phyloP scores from a whole-genome alignment of 768 basidiomycete species.

The Termitomyces heimii region DNA sequence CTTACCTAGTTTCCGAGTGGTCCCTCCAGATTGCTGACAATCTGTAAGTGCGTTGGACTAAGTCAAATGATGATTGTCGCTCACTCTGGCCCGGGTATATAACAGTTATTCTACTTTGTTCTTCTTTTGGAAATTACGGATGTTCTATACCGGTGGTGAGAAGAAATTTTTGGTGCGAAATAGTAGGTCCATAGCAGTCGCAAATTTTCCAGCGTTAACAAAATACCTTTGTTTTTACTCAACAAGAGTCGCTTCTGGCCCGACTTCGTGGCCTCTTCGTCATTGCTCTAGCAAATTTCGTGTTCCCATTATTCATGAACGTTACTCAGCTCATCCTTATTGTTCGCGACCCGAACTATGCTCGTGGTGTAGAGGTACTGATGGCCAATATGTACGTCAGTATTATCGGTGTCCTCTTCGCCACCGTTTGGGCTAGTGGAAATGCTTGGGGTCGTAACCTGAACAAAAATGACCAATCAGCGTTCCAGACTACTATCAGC shows the following conservation, averaged over 20 bases:
- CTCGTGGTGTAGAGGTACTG: conserved; percentile 18
- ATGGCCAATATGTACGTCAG: conserved; percentile 22
- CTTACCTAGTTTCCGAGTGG: conserved; percentile 24
- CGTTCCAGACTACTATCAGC: conserved; percentile 3
- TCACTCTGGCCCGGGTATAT: too few relatives aligned
- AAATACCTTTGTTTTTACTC: too few relatives aligned
- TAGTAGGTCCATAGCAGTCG: neutral
- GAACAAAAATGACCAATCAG: conserved; percentile 2
- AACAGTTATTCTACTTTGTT: conserved; percentile 20
- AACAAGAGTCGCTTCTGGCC: conserved; percentile 14
- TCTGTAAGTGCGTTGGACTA: conserved; percentile 23
- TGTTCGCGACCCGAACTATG: conserved; percentile 16
- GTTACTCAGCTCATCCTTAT: conserved; percentile 25
- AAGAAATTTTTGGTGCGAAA: conserved; percentile 3
- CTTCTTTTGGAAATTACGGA: conserved; percentile 17
- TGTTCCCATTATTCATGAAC: conserved; percentile 30
- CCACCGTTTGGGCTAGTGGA: conserved; percentile 26
- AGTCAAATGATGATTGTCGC: too few relatives aligned
- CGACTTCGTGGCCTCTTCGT: conserved; percentile 26
- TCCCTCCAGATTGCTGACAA: conserved; percentile 27
- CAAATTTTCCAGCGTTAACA: too few relatives aligned
- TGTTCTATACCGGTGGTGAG: conserved; percentile 4
- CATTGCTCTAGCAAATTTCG: conserved; percentile 30
- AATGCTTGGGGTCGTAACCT: conserved; percentile 11
- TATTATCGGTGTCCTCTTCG: conserved; percentile 31